Evolutionary conservation across 805 yeast genomes (phyloP).

Genomic region (Kluyveromyces aestuarii): DNA sequence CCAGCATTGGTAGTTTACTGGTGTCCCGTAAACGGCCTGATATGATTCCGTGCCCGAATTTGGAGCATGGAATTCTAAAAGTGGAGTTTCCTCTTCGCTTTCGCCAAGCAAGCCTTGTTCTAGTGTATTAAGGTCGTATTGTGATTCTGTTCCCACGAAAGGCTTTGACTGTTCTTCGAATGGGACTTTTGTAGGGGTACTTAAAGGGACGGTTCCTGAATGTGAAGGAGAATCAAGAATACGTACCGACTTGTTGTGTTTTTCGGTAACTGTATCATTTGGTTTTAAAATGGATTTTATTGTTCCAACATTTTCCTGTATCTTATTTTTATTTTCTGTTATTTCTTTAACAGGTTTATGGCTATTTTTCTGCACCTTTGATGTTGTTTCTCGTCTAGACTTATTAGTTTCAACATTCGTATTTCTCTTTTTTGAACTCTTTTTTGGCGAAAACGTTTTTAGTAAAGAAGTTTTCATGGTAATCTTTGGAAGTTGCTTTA

Average conservation of each 20-base stretch:
- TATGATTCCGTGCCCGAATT: not conserved
- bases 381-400: not conserved
- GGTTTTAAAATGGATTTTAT: not conserved
- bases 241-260: not conserved
- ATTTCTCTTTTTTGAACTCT: not conserved
- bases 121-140: not conserved
- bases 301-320: not conserved
- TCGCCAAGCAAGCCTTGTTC: not conserved
- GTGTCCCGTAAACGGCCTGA: not conserved
- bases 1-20: not conserved
- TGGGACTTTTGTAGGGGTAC: not conserved
- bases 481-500: too few species aligned
- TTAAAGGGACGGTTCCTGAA: not conserved
- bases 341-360: not conserved
- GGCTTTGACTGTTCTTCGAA: not conserved
- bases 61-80: not conserved
- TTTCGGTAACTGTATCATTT: not conserved
- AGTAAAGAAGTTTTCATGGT: not conserved
- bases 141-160: not conserved
- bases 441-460: not conserved
- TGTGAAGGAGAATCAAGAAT: not conserved
- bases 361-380: not conserved
- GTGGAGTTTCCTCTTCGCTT: not conserved
- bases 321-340: not conserved
- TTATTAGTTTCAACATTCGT: not conserved